Base-by-base conservation (phyloP, 208 protist genomes). In the Crithidia mellificae region DNA sequence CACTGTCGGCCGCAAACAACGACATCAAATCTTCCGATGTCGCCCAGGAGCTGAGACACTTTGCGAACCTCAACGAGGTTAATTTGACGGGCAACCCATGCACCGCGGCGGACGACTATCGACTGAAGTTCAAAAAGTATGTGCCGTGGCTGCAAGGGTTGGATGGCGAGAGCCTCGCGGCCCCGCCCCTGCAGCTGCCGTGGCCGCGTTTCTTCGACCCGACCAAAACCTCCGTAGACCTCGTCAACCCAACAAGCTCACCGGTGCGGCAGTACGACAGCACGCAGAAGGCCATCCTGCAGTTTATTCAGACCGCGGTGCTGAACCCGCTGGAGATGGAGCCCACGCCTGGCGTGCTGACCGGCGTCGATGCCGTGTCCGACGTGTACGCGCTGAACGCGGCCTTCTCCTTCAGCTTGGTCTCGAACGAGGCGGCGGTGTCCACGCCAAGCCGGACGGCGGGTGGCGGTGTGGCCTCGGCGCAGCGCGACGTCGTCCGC, bases 71-170 rank as follows among this genome's bases (percentile, higher is more conserved):
- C 25, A 62, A 63, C 8, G 91, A 94, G 77, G 27, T 96, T 7
- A 74, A 82, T n/a, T 66, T 94, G 25, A 12, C 70, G 8, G 81
- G 77, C 51, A 96, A 96, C 62, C 88, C 91, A 2, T 74, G 90
- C 9, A 76, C 80, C 20, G 59, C 80, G 20, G 52, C 50, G 27
- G 39, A 41, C 15, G 78, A 87, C 51, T 96, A 96, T 68, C 78
- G 80, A 43, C 22, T 51, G 17, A 72, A 36, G 15, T 55, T 94
- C 6, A 84, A 83, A 63, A 85, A 86, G 61, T n/a, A 63, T 15
- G 54, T 96, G 50, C 88, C 91, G 39, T 90, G 71, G 63, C 72
- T 96, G 24, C 61, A 84, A 12, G 81, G 82, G 1, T 72, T 96
- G 3, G 88, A 96, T 50, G 74, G 81, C 17, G 71, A 66, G 24